Evolutionary conservation across 208 protist genomes (phyloP).

Genomic region (Trypanosoma scelopori): DNA sequence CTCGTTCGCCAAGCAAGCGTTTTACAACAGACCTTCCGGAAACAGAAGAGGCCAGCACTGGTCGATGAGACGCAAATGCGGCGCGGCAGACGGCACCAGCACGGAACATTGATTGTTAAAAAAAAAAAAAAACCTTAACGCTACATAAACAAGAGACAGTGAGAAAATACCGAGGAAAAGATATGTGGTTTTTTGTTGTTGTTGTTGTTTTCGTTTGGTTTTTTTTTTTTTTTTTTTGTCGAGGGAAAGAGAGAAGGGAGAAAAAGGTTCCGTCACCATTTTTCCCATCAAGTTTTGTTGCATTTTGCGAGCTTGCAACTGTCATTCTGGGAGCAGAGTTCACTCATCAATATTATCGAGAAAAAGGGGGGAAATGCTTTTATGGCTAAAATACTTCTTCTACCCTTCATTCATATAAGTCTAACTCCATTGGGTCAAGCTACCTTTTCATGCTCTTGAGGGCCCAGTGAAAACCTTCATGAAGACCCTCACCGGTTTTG

Average conservation of each 20-base stretch:
- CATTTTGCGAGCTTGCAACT: too few species aligned
- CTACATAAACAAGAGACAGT: slow-evolving; percentile 3
- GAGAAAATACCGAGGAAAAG: slow-evolving; percentile 7
- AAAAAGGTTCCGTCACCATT: too few species aligned
- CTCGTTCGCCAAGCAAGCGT: slow-evolving; percentile 57
- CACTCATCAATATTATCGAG: too few species aligned
- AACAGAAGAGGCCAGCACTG: slow-evolving; percentile 65
- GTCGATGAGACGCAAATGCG: slow-evolving; percentile 67
- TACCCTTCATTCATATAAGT: slow-evolving; percentile 15
- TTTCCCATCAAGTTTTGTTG: too few species aligned
- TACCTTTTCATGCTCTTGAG: slow-evolving; percentile 87
- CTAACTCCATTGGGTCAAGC: slow-evolving; percentile 7
- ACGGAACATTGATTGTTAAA: slow-evolving; percentile 63
- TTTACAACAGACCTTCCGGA: slow-evolving; percentile 45
- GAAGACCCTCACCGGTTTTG: slow-evolving; percentile 86
- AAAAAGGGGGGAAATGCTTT: background rate
- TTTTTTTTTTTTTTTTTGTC: slow-evolving; percentile 7
- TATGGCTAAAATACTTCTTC: background rate
- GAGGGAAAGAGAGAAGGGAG: slow-evolving; percentile 11
- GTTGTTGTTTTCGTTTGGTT: too few species aligned
- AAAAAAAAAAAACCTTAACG: slow-evolving; percentile 17
- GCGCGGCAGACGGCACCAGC: slow-evolving; percentile 36
- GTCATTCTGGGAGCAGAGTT: too few species aligned
- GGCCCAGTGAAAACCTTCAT: slow-evolving; percentile 89
- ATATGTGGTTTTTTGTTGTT: background rate